A percentile compares a stretch with the other conserved stretches of the same genome.
These are phyloP conservation scores for Wickerhamomyces kurtzmanii DNA, from an alignment of 805 yeast genomes.

Conservation along the genomic window DNA sequence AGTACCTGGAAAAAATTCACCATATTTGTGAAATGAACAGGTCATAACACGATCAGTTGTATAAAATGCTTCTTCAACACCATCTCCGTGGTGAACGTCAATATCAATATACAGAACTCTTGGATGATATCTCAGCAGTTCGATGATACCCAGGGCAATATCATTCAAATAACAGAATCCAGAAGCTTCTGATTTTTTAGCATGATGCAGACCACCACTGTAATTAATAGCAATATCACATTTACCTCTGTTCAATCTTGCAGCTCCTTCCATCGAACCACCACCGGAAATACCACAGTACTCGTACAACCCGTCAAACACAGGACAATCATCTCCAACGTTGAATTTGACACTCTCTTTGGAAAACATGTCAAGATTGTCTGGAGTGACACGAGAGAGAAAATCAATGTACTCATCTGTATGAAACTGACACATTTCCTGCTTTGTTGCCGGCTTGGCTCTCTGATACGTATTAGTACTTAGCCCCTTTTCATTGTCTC, in stretches of 20 bases:
- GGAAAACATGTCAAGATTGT: conserved; percentile 76
- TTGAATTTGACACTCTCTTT: conserved; percentile 88
- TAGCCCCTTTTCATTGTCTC: background rate
- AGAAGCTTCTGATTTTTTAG: conserved; percentile 81
- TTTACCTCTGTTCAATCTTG: conserved; percentile 69
- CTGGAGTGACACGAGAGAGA: conserved; percentile 83
- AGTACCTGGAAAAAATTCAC: conserved; percentile 90
- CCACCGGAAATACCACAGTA: conserved; percentile 79
- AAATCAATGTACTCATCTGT: conserved; percentile 97
- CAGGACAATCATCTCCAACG: conserved; percentile 92
- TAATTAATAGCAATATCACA: conserved; percentile 89
- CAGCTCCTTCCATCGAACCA: conserved; percentile 85
- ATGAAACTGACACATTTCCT: conserved; percentile 97
- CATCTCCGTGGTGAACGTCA: conserved; percentile 92
- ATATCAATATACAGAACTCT: conserved; percentile 83
- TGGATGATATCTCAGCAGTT: conserved; percentile 72
- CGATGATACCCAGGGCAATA: conserved; percentile 76
- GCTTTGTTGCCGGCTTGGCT: conserved; percentile 95
- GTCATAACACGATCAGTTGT: conserved; percentile 90
- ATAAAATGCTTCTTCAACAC: conserved; percentile 91
- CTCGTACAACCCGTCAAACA: conserved; percentile 69
- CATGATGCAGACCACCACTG: conserved; percentile 92
- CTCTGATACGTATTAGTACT: conserved; percentile 24
- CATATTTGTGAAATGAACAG: conserved; percentile 83
- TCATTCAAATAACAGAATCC: conserved; percentile 91